These are phyloP conservation scores for Erucastrum elatum DNA, from an alignment of 345 rosid genomes.

Conservation along the genomic window DNA sequence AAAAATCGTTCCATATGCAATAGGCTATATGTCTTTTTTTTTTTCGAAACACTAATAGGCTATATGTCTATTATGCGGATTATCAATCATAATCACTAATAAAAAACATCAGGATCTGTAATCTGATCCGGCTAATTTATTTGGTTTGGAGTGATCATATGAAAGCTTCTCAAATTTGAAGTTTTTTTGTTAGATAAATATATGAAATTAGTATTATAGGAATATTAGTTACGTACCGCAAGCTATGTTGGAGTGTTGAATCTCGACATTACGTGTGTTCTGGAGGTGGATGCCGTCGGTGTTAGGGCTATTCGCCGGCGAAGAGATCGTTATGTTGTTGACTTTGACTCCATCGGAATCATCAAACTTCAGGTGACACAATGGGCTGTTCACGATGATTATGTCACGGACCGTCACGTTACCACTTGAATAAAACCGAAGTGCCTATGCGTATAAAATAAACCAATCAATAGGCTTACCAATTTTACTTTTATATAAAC, in stretches of 20 bases:
- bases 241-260: constrained; percentile 65
- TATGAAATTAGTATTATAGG: background rate
- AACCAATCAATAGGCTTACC: background rate
- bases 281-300: constrained; percentile 95
- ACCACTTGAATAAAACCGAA: constrained; percentile 71
- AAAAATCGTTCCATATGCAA: background rate
- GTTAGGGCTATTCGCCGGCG: constrained; percentile 75
- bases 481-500: background rate
- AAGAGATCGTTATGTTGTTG: constrained; percentile 61
- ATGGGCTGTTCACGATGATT: constrained; percentile 68
- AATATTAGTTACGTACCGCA: constrained; percentile 51
- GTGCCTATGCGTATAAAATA: constrained; percentile 45
- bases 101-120: background rate
- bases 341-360: constrained; percentile 58
- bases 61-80: background rate
- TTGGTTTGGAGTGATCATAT: background rate
- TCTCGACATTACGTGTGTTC: constrained; percentile 73
- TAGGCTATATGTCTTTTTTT: too few relatives aligned
- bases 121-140: background rate
- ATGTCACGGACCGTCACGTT: constrained; percentile 76
- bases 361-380: constrained; percentile 88
- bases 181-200: background rate
- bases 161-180: background rate
- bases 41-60: too few relatives aligned
- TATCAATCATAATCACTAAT: background rate